Conservation (phyloP, 169 alveolate genomes). For the Babesia sp. region DNA sequence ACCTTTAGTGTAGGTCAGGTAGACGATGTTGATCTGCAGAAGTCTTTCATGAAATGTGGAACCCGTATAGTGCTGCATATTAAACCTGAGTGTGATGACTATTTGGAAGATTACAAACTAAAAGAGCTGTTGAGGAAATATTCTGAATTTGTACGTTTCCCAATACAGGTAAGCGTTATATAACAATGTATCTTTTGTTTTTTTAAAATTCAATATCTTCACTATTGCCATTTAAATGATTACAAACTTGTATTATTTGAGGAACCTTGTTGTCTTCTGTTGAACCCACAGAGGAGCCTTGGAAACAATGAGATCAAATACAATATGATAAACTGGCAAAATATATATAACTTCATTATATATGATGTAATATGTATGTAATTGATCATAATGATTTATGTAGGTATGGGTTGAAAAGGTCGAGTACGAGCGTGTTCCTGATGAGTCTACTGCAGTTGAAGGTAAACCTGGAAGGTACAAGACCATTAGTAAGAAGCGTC, state of each 20-base stretch:
- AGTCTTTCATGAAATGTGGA: slow-evolving; percentile 91
- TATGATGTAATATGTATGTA: background rate
- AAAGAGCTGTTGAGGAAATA: slow-evolving; percentile 90
- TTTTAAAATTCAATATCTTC: background rate
- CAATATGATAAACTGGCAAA: slow-evolving; percentile 9
- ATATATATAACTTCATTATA: background rate
- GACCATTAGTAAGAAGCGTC: slow-evolving; percentile 79
- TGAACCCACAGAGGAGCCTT: slow-evolving; percentile 51
- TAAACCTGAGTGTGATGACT: slow-evolving; percentile 96
- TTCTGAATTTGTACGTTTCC: slow-evolving; percentile 95
- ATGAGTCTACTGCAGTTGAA: slow-evolving; percentile 76
- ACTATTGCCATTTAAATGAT: slow-evolving; percentile 29
- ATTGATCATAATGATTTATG: background rate
- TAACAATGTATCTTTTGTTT: background rate
- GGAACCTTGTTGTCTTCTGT: slow-evolving; percentile 50
- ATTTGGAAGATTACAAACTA: slow-evolving; percentile 90
- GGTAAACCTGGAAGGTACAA: slow-evolving; percentile 77
- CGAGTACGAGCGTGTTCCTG: slow-evolving; percentile 87
- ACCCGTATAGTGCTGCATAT: slow-evolving; percentile 93
- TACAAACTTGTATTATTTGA: slow-evolving; percentile 5
- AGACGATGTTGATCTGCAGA: slow-evolving; percentile 87
- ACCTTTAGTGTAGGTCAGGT: slow-evolving; percentile 89
- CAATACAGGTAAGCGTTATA: slow-evolving; percentile 89
- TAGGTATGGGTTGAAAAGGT: slow-evolving; percentile 84
- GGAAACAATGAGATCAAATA: slow-evolving; percentile 32